Evolutionary conservation across 202 grass and related monocot species (phyloP), one percentile per base, ranked within the genome.

Genomic region (Tripidium arundinaceum): DNA sequence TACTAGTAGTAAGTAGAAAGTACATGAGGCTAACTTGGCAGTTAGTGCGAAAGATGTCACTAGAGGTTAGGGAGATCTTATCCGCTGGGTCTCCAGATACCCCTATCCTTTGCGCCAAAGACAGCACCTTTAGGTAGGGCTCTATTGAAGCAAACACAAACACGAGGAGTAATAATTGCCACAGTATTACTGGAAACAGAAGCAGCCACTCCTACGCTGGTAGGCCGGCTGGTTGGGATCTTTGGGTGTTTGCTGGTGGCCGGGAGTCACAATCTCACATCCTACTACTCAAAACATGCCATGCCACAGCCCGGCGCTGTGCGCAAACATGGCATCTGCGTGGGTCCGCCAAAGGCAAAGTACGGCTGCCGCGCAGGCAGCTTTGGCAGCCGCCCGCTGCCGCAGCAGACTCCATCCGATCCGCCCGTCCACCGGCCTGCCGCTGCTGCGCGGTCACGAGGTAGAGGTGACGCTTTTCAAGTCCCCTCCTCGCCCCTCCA

Each of bases 381-480:
- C 38, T 47, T 47, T 47, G 9, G 54, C 54, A 33, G 31, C 31
- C 2, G 31, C n/a, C n/a, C n/a, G n/a, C n/a, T 33, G 31, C n/a
- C n/a, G n/a, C n/a, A 33, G 31, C 31, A 58, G 54, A 1, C 8
- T 13, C 47, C 47, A 24, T 24, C n/a, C n/a, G n/a, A n/a, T n/a
- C n/a, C n/a, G n/a, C n/a, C n/a, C n/a, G 52, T 57, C 52, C 19
- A 22, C 52, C 21, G 18, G 52, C 52, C 52, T 50, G 15, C 49
- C 6, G 50, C 64, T 1, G 64, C 74, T 21, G 73, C 40, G 49
- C 75, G 76, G 70, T 88, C 86, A 88, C 86, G 81, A 70, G 86
- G 77, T 81, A 40, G 82, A 84, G 70, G 37, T 88, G 81, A 84
- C 70, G 86, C 81, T 54, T 81, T 84, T 88, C 76, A 88, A 70